Evolutionary conservation across 2,329 filamentous ascomycete species (phyloP).

Genomic region (Clonostachys solani): DNA sequence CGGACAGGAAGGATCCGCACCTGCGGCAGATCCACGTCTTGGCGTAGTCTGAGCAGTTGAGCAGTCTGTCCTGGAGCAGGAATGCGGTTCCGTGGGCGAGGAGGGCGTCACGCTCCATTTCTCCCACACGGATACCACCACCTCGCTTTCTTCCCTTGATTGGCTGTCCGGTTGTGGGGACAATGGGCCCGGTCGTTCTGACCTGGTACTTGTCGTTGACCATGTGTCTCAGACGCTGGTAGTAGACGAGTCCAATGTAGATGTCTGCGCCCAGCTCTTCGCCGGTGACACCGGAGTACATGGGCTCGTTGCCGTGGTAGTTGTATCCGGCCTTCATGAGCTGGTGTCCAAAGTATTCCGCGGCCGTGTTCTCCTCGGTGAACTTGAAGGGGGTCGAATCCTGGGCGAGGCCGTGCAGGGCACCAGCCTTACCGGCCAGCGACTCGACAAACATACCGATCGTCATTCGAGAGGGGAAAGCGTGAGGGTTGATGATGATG

Average conservation of each 20-base stretch:
- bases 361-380: conserved; percentile 85
- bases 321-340: conserved; percentile 94
- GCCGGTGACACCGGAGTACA: conserved; percentile 97
- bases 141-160: conserved; percentile 96
- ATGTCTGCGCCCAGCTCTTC: conserved; percentile 93
- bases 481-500: conserved; percentile 98
- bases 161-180: conserved; percentile 86
- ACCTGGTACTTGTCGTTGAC: conserved; percentile 99
- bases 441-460: conserved; percentile 99
- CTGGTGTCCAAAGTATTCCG: conserved; percentile 94
- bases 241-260: conserved; percentile 95
- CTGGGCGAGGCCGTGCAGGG: conserved; percentile 91
- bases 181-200: conserved; percentile 89
- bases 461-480: conserved; percentile 98
- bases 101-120: conserved; percentile 97
- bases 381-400: conserved; percentile 96
- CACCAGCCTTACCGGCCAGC: conserved; percentile 89
- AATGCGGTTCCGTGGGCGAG: conserved; percentile 95
- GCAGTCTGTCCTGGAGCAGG: conserved; percentile 86
- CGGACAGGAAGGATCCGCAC: conserved; percentile 88
- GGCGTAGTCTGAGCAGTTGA: conserved; percentile 96
- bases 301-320: conserved; percentile 96
- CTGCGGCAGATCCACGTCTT: conserved; percentile 83
- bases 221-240: conserved; percentile 98
- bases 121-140: conserved; percentile 97